A percentile compares a stretch with the other conserved stretches of the same genome.
These are phyloP conservation scores for Metschnikowia continentalis DNA, from an alignment of 805 yeast genomes.

Conservation along the genomic window DNA sequence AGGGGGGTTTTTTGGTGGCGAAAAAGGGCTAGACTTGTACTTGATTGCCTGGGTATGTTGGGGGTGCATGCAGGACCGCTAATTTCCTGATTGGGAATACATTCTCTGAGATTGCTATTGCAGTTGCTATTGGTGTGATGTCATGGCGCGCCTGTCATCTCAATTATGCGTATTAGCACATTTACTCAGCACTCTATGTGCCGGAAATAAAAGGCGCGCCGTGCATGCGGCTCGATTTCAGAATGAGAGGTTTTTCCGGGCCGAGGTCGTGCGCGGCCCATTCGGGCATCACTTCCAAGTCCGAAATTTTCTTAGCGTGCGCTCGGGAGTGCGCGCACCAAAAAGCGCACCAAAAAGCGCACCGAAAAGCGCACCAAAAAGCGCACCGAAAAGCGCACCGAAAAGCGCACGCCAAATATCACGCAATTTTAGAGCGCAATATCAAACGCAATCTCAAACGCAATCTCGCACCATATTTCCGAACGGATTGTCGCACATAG, in stretches of 20 bases:
- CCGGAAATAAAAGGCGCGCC: neutral
- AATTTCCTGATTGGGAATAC: neutral
- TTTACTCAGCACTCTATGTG: neutral
- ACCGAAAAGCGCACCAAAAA: neutral
- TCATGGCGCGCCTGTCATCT: slow-evolving; percentile 1
- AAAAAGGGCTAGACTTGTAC: too few species aligned
- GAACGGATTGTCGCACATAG: too few species aligned
- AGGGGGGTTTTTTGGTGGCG: neutral
- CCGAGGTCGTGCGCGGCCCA: too few species aligned
- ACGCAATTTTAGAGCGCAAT: too few species aligned
- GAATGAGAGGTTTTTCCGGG: neutral
- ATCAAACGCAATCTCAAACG: too few species aligned
- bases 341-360: too few species aligned
- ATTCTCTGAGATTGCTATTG: neutral
- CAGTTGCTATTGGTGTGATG: neutral
- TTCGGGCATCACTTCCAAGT: too few species aligned
- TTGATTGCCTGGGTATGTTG: too few species aligned
- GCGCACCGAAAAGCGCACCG: neutral
- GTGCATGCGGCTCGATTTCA: neutral
- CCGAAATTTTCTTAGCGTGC: too few species aligned
- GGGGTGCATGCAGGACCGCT: neutral
- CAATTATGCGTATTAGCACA: neutral
- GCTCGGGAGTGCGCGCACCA: neutral
- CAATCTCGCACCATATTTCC: too few species aligned
- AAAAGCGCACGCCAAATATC: too few species aligned